These are phyloP conservation scores for Termitomyces sp. DNA, from an alignment of 768 basidiomycete species.

Conservation along the genomic window DNA sequence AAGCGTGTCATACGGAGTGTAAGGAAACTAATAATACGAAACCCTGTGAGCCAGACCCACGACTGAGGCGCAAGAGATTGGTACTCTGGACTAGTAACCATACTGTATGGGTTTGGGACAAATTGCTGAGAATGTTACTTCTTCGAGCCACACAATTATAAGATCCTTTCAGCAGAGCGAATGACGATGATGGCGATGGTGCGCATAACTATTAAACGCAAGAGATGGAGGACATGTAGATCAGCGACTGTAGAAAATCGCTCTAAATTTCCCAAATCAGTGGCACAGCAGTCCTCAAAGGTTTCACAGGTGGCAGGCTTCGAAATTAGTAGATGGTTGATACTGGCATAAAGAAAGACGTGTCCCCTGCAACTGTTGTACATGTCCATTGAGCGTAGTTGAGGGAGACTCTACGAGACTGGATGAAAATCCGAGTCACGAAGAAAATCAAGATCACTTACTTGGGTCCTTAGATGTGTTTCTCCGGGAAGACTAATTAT, in stretches of 20 bases:
- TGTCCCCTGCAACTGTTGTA: not conserved
- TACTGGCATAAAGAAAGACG: not conserved
- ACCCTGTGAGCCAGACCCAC: slow-evolving; percentile 1
- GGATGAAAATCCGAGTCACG: not conserved
- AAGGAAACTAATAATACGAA: not conserved
- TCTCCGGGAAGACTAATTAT: no score
- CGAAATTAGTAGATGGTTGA: not conserved
- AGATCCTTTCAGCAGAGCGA: not conserved
- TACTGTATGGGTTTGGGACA: no score
- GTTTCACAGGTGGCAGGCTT: not conserved
- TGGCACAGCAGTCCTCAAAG: not conserved
- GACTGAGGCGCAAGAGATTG: slow-evolving; percentile 32
- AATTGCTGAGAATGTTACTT: slow-evolving; percentile 5
- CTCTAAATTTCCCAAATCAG: not conserved
- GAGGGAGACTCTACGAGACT: not conserved
- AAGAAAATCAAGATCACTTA: not conserved
- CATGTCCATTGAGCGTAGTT: not conserved
- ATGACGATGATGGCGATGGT: not conserved
- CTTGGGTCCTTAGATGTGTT: not conserved
- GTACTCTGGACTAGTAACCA: slow-evolving; percentile 31
- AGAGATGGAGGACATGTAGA: no score
- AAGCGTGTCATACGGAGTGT: not conserved
- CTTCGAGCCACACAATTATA: slow-evolving; percentile 22
- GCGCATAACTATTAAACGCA: slow-evolving; percentile 38
- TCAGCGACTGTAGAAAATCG: slow-evolving; percentile 11